Evolutionary conservation across 1,139 yeast species (phyloP).

Genomic region (Sugiyamaella novakii): DNA sequence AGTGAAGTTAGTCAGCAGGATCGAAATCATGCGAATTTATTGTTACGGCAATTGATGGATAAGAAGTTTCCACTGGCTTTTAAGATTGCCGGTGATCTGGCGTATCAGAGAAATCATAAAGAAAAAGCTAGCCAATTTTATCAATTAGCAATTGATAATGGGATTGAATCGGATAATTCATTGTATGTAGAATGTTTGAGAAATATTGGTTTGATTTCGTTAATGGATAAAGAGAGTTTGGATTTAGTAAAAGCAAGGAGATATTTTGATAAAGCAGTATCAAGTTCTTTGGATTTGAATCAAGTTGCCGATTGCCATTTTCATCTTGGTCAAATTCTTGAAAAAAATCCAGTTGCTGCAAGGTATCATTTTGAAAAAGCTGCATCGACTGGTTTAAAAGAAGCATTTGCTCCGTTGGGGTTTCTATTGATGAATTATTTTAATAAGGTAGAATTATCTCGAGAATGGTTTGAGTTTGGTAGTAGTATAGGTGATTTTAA

Average conservation of each 20-base stretch:
- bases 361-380: conserved; percentile 73
- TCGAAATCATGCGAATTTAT: conserved; percentile 58
- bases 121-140: conserved; percentile 54
- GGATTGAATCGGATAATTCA: conserved; percentile 47
- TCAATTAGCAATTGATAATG: conserved; percentile 52
- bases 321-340: conserved; percentile 69
- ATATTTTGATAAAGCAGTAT: conserved; percentile 63
- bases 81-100: conserved; percentile 74
- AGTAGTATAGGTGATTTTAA: conserved; percentile 59
- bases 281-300: conserved; percentile 31
- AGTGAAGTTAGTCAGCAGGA: conserved; percentile 51
- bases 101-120: conserved; percentile 57
- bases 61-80: conserved; percentile 68
- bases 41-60: conserved; percentile 64
- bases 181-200: conserved; percentile 74
- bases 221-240: conserved; percentile 54
- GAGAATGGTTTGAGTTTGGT: conserved; percentile 86
- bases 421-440: conserved; percentile 61
- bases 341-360: conserved; percentile 44
- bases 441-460: conserved; percentile 54
- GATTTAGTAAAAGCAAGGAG: conserved; percentile 48
- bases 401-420: conserved; percentile 76
- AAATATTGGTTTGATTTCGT: conserved; percentile 65
- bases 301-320: conserved; percentile 70
- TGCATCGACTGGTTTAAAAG: conserved; percentile 74